Evolutionary conservation across 176 grass and related monocot species (phyloP), one percentile per base, ranked within the genome.

Genomic region (Cymbopogon citratus): DNA sequence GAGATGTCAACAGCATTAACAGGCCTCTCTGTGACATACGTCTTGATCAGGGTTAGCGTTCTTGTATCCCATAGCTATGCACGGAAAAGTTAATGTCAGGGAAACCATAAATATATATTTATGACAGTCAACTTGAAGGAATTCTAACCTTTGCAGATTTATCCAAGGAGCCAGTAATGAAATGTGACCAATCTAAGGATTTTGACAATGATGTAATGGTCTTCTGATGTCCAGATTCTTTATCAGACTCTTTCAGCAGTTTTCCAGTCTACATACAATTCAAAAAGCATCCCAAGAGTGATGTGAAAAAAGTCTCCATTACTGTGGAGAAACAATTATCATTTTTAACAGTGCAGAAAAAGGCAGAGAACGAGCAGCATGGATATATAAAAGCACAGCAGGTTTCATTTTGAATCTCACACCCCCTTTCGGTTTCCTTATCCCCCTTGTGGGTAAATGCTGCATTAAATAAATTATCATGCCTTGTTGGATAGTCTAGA

Each of bases 1-100:
- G 93, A 99, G 75, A 99, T 90, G 61, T 94, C 93, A 21, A 88
- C 90, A 77, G 96, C 91, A 87, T 99, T 95, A 49, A 99, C 96
- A 1, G 96, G 96, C n/a, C 83, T 85, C 75, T 99, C 96, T 0
- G 78, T 95, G 66, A 85, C 80, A 67, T 93, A 93, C 0, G 93
- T 95, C 91, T 95, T 95, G 70, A 99, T 87, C 48, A 90, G 77
- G 65, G 89, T 91, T 71, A 95, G 41, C 5, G 89, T 91, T 44
- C 93, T 95, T 80, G 87, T 10, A 79, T 99, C 96, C 91, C 91
- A 99, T 5, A 99, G 80, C 92, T 99, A 86, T 31, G 11, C n/a
- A 85, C 15, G 56, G 15, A 70, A 38, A 39, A 38, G 16, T 13
- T 11, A 56, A 75, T 61, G 66, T 77, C 4, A 87, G 56, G 35